phyloP scores from a whole-genome alignment of 306 rosid species.

The Cyamopsis tetragonoloba region DNA sequence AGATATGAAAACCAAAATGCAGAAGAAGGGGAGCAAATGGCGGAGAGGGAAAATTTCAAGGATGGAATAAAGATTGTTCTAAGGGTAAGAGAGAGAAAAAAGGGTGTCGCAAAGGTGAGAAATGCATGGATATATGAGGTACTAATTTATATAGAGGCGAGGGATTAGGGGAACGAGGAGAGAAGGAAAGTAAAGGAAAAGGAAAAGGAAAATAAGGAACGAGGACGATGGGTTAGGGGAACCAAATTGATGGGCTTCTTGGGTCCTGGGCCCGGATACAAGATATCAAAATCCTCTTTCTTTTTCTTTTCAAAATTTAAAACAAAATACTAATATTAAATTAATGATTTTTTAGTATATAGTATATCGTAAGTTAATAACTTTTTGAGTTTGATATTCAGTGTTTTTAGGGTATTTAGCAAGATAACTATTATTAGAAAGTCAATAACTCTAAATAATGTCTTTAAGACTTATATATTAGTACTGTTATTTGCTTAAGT shows the following conservation, averaged over 20 bases:
- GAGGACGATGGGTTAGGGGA: neutral
- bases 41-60: neutral
- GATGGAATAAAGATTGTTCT: neutral
- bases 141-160: conserved; percentile 45
- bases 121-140: conserved; percentile 51
- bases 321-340: too few species aligned
- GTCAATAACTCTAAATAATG: too few species aligned
- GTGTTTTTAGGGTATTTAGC: too few species aligned
- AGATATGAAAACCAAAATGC: conserved; percentile 1
- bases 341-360: too few species aligned
- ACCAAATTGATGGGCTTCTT: neutral
- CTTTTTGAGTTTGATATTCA: too few species aligned
- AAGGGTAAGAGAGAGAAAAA: neutral
- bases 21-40: neutral
- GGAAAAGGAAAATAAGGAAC: neutral
- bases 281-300: neutral
- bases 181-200: too few species aligned
- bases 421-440: too few species aligned
- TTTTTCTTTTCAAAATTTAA: too few species aligned
- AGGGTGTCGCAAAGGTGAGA: conserved; percentile 35
- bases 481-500: too few species aligned
- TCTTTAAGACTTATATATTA: too few species aligned
- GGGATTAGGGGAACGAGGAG: too few species aligned
- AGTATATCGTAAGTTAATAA: too few species aligned
- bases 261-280: conserved; percentile 39